These are phyloP conservation scores for Bromus sterilis DNA, from an alignment of 176 grass and related monocot species.

Conservation along the genomic window DNA sequence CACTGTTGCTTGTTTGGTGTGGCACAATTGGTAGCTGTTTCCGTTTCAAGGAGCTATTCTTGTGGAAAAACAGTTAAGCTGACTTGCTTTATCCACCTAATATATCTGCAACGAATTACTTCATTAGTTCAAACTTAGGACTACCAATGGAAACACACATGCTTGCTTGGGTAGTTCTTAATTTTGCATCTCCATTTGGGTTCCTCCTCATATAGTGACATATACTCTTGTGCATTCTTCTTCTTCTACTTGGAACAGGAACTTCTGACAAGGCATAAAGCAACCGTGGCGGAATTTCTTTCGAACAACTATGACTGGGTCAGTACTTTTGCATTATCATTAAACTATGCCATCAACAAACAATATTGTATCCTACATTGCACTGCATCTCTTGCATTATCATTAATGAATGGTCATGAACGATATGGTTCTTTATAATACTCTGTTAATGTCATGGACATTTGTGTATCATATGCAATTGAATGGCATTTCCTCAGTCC, in stretches of 20 bases:
- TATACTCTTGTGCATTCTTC: constrained; percentile 12
- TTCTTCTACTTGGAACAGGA: constrained; percentile 50
- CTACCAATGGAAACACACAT: not conserved
- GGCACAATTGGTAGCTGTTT: not conserved
- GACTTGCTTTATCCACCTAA: not conserved
- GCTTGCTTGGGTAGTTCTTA: constrained; percentile 1
- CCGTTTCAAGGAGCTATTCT: not conserved
- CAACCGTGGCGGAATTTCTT: constrained; percentile 96
- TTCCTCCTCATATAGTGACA: constrained; percentile 2
- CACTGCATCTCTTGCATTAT: not conserved
- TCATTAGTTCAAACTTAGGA: not conserved
- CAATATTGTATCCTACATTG: not conserved
- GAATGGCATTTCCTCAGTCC: not conserved
- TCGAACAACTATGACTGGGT: constrained; percentile 96
- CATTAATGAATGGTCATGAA: not conserved
- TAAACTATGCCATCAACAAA: constrained; percentile 14
- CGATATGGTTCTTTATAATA: not conserved
- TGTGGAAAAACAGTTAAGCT: not conserved
- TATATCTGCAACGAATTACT: not conserved
- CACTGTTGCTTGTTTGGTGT: not conserved
- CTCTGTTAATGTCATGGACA: not conserved
- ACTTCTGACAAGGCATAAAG: constrained; percentile 97
- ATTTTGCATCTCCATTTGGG: not conserved
- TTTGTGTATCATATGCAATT: not conserved
- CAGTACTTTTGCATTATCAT: constrained; percentile 19